Base-by-base conservation (phyloP, 805 yeast species). In the Cyberlindnera americana region DNA sequence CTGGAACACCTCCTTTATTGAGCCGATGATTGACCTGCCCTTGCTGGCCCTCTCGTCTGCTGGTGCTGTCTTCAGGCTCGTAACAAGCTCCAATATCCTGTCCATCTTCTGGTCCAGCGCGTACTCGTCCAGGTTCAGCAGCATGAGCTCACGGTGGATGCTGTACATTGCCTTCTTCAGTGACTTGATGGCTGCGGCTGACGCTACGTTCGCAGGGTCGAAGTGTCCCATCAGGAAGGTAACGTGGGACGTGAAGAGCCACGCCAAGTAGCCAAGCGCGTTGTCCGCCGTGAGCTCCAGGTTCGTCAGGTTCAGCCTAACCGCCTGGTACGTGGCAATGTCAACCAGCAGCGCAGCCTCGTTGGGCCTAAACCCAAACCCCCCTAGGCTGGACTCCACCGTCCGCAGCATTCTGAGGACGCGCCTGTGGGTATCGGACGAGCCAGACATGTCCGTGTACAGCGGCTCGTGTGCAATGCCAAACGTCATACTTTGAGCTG, bases 201-300 rank as follows among this genome's bases (percentile, higher is more conserved):
- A 21, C 10, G 23, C 10, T 6, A 21, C 23, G 23, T 21, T 21
- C 9, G 10, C 23, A 21, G 6, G 10, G 10, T 21, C 23, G 23
- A 21, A 10, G 10, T 21, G 23, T 21, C n/a, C n/a, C n/a, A n/a
- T n/a, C n/a, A n/a, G n/a, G n/a, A n/a, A n/a, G n/a, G n/a, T n/a
- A n/a, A n/a, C n/a, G n/a, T n/a, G n/a, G n/a, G 23, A 21, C 10
- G 10, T 7, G 30, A 29, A 15, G 10, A 36, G 35, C 40, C 40
- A 36, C 6, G 11, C 6, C 25, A 36, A 15, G 22, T 24, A 36
- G 9, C 18, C 21, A 5, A 29, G 14, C 15, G 29, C 35, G 16
- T 7, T 23, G 2, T n/a, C 7, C 8, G 21, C 15, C 5, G 19
- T 4, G 9, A 29, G 22, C 11, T 14, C 30, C 6, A 29, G 14